Percentiles rank a stretch among this genome's conserved stretches.
phyloP scores from a whole-genome alignment of 805 yeast species.

The Cyberlindnera nakhonratchasimensis region DNA sequence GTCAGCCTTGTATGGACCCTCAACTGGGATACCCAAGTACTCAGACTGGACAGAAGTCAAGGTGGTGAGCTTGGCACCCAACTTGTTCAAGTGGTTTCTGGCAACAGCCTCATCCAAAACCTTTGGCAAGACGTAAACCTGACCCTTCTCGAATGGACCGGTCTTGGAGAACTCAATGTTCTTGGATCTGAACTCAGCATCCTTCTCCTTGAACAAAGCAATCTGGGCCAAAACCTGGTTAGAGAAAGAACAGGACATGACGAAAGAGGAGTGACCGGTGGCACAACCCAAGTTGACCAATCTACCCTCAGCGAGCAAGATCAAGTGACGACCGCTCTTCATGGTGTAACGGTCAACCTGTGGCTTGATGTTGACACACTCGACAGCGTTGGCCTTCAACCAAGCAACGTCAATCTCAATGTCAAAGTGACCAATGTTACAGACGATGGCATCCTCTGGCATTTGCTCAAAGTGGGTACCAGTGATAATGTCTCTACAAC shows the following conservation, averaged over 20 bases:
- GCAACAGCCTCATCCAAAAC: slow-evolving; percentile 98
- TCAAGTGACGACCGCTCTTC: slow-evolving; percentile 86
- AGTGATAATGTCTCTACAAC: slow-evolving; percentile 97
- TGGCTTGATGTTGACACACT: slow-evolving; percentile 96
- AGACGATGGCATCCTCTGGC: slow-evolving; percentile 99
- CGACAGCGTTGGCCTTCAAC: slow-evolving; percentile 91
- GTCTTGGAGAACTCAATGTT: slow-evolving; percentile 89
- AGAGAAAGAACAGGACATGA: slow-evolving; percentile 99
- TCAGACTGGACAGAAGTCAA: slow-evolving; percentile 83
- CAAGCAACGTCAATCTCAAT: slow-evolving; percentile 99
- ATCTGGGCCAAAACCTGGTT: slow-evolving; percentile 99
- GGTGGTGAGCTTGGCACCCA: slow-evolving; percentile 81
- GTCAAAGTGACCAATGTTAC: slow-evolving; percentile 99
- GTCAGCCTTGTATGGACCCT: slow-evolving; percentile 98
- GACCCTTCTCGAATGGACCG: slow-evolving; percentile 83
- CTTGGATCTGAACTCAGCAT: slow-evolving; percentile 72
- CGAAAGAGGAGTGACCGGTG: slow-evolving; percentile 98
- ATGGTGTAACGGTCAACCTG: slow-evolving; percentile 97
- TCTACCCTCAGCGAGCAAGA: slow-evolving; percentile 98
- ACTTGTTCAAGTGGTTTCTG: slow-evolving; percentile 90
- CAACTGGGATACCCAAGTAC: slow-evolving; percentile 84
- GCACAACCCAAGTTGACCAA: slow-evolving; percentile 99
- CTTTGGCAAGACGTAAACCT: slow-evolving; percentile 94
- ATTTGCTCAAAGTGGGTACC: slow-evolving; percentile 80
- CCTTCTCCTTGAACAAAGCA: slow-evolving; percentile 89